phyloP scores from a whole-genome alignment of 495 filamentous ascomycete species.

The Halenospora varia region DNA sequence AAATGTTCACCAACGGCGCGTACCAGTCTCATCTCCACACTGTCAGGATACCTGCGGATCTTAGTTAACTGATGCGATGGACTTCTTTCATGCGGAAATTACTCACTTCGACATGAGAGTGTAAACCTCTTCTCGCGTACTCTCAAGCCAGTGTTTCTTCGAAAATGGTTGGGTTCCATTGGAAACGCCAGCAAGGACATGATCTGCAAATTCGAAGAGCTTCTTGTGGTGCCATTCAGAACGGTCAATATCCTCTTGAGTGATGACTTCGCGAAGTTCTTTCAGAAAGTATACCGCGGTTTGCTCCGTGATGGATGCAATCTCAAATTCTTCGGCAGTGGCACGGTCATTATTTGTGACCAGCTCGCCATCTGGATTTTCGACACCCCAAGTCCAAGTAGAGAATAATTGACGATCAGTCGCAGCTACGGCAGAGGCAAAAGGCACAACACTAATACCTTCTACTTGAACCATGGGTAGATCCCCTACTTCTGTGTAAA shows the following conservation, averaged over 20 bases:
- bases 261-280: not conserved
- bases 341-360: not conserved
- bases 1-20: constrained; percentile 36
- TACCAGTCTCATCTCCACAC: not conserved
- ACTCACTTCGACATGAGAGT: not conserved
- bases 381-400: not conserved
- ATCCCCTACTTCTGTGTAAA: constrained; percentile 7
- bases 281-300: not conserved
- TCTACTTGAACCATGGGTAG: constrained; percentile 26
- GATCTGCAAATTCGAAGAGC: not conserved
- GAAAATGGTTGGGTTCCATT: not conserved
- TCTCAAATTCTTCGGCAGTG: not conserved
- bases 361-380: not conserved
- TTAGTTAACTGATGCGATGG: too few species aligned
- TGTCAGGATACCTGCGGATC: not conserved
- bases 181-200: constrained; percentile 21
- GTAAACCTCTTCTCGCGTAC: not conserved
- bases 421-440: not conserved
- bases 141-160: constrained; percentile 7
- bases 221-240: constrained; percentile 1
- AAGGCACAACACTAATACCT: constrained; percentile 4
- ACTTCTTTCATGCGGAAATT: too few species aligned
- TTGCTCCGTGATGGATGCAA: not conserved
- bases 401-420: not conserved
- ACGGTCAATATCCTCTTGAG: not conserved